Evolutionary conservation across 2,329 filamentous ascomycete genomes (phyloP).

Genomic region (Alternaria dauci): DNA sequence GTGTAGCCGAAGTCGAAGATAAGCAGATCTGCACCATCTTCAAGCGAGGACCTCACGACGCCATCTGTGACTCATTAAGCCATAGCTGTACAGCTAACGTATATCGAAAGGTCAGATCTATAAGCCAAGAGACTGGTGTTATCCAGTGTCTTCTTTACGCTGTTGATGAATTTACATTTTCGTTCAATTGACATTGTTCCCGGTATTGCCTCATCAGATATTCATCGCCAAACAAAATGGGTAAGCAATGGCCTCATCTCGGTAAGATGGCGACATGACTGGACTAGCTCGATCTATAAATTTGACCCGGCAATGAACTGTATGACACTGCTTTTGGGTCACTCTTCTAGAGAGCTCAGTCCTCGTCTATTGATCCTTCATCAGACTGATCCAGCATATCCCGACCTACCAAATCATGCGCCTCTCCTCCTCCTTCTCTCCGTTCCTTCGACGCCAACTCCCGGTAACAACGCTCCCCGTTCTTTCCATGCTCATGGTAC

Average conservation of each 20-base stretch:
- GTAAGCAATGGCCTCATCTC: neutral
- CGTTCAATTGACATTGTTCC: neutral
- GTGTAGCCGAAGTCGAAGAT: neutral
- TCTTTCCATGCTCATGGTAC: slow-evolving; percentile 43
- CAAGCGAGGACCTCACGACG: neutral
- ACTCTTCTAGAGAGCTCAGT: neutral
- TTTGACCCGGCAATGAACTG: neutral
- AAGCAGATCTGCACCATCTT: neutral
- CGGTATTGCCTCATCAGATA: neutral
- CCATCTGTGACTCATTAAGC: neutral
- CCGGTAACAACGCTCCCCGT: slow-evolving; percentile 36
- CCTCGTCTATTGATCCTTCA: neutral
- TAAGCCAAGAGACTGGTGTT: neutral
- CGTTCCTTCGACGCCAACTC: slow-evolving; percentile 15
- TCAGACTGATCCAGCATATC: neutral
- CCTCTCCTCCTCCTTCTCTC: neutral
- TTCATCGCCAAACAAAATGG: neutral
- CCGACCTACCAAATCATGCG: neutral
- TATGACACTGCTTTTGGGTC: neutral
- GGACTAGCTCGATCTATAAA: neutral
- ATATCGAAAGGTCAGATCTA: neutral
- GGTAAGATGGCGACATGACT: neutral
- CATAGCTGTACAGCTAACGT: neutral
- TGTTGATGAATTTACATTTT: neutral
- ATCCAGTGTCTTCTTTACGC: neutral